Evolutionary conservation across 2,329 filamentous ascomycete species (phyloP), one percentile per base, ranked within the genome.

Genomic region (Arthroderma uncinatum): DNA sequence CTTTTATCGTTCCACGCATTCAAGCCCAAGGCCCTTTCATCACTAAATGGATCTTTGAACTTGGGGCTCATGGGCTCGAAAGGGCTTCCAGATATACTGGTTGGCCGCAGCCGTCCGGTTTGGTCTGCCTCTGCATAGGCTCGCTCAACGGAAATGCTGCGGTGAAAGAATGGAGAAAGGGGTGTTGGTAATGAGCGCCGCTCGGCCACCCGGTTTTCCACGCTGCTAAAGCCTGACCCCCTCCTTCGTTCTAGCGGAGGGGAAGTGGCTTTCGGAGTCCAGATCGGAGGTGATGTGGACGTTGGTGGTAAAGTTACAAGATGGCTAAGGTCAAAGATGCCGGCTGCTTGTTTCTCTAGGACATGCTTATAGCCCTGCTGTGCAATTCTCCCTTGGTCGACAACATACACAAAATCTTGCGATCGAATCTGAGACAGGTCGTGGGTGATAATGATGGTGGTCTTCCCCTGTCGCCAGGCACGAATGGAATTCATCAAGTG

Each of bases 391-490:
- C 87, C 86, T 9, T 82, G 72, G 33, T 92, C 85, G 67, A 97
- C 74, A 9, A 95, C 79, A 62, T 91, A 95, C 0, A 94, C 79
- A 60, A 85, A 91, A 61, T 97, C 90, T 0, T 83, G 69, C 0
- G 82, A 73, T 3, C 73, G 69, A 8, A 97, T 92, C 62, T 92
- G 86, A 0, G 82, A 79, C 33, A 93, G 80, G 62, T 97, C 89
- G 65, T 97, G 92, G 0, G 93, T 96, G 64, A 97, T 92, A 62
- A 97, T 82, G 54, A 97, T 87, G 0, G 92, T 97, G 0, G 91
- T 96, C 68, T 88, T 93, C 0, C 81, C 85, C 36, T 73, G 75
- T 21, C 93, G 79, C 92, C 90, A 96, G 19, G 79, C 66, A 6
- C 89, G 79, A 55, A 96, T 85, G 0, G 84, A 82, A 42, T 86